Base-by-base conservation (phyloP, 352 stramenopile species). In the Phytophthora brassicae region DNA sequence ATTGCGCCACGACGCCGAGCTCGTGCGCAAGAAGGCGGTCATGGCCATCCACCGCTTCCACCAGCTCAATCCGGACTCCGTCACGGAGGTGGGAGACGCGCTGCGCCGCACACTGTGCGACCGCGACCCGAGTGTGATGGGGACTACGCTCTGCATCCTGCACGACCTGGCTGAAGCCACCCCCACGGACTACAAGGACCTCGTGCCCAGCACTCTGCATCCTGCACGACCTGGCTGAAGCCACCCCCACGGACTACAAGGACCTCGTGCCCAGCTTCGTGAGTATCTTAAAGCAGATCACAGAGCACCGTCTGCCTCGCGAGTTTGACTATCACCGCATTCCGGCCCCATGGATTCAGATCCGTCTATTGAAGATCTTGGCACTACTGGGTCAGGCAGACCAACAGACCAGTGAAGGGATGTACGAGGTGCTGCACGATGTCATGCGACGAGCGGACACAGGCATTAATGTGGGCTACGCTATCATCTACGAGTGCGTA, bases 301-400 rank as follows among this genome's bases (percentile, higher is more conserved):
- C 95, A 22, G 98, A 99, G 74, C 96, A 99, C 72, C 92, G 97
- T 3, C 78, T 99, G 43, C 98, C 98, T 23, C 88, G 90, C 41
- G 97, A 99, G 64, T 99, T 98, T 66, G 97, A 99, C 77, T 99
- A 99, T 81, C 97, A 99, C 77, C 90, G 97, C 44, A 99, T 99
- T 44, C 98, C 98, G 5, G 97, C 98, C 39, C 98, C 98, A 29
- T 99, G 97, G 97, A 99, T 99, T 66, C 98, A 99, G 81, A 98
- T 99, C 64, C 89, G 88, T 19, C 71, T 99, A 36, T 85, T 99
- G 17, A 95, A 97, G 53, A 97, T 99, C 56, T 75, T 99, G 39
- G 94, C 94, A 33, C 68, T 98, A 26, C 81, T 99, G 43, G 97
- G 97, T 39, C 90, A 98, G 56, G 93, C 86, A 3, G 94, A 98